Percentiles rank a stretch among this genome's conserved stretches.
Evolutionary conservation across 2,329 filamentous ascomycete genomes (phyloP).

Genomic region (Alternaria sp.): DNA sequence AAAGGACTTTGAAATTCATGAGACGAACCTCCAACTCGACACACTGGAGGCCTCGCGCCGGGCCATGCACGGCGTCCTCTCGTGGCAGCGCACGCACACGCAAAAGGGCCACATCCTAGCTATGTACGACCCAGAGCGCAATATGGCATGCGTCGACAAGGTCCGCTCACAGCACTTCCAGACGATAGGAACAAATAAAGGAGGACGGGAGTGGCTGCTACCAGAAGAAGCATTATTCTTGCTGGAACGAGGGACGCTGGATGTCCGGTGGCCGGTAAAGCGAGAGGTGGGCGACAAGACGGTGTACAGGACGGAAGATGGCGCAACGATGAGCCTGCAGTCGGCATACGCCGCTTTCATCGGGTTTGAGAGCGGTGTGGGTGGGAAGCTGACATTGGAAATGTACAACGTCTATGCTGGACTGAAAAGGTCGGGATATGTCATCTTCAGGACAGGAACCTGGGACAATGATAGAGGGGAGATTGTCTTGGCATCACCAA

Average conservation of each 20-base stretch:
- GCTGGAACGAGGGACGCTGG: conserved; percentile 84
- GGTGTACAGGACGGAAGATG: conserved; percentile 59
- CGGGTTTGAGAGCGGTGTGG: conserved; percentile 67
- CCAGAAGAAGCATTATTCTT: conserved; percentile 92
- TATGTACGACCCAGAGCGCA: conserved; percentile 74
- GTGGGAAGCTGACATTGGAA: conserved; percentile 69
- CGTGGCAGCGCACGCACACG: conserved; percentile 77
- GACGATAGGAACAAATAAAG: conserved; percentile 71
- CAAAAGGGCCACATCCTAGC: conserved; percentile 71
- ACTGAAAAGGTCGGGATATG: conserved; percentile 82
- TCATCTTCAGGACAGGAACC: conserved; percentile 74
- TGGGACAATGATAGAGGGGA: conserved; percentile 45
- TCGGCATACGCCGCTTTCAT: conserved; percentile 87
- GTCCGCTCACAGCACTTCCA: conserved; percentile 76
- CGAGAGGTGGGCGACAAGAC: conserved; percentile 41
- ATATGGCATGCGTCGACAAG: conserved; percentile 70
- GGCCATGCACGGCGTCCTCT: conserved; percentile 88
- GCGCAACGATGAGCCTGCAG: conserved; percentile 86
- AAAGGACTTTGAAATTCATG: conserved; percentile 96
- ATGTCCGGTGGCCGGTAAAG: conserved; percentile 79
- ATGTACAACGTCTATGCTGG: conserved; percentile 89
- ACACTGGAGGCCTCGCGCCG: conserved; percentile 81
- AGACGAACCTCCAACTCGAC: conserved; percentile 80
- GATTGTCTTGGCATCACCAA: conserved; percentile 18
- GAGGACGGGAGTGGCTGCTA: conserved; percentile 75